phyloP scores from a whole-genome alignment of 129 eudicot species.

The Silybum marianum region DNA sequence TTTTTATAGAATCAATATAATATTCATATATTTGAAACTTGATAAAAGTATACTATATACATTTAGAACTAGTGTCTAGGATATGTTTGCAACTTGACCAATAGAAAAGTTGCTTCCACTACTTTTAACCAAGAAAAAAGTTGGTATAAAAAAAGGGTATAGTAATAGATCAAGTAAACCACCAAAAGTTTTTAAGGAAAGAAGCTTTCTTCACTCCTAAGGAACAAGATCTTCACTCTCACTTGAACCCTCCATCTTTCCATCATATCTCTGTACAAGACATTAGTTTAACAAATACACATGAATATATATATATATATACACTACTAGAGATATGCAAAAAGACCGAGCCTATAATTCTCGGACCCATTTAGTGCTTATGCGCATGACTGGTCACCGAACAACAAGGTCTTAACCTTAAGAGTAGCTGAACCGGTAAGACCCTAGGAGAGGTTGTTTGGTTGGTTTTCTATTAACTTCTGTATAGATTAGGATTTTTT shows the following conservation, averaged over 20 bases:
- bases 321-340: background rate
- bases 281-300: background rate
- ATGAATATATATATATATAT: background rate
- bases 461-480: too few species aligned
- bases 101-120: background rate
- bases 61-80: background rate
- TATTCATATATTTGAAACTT: background rate
- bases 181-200: too few species aligned
- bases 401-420: too few species aligned
- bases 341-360: background rate
- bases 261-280: constrained; percentile 37
- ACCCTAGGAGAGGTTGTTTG: too few species aligned
- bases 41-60: background rate
- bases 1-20: background rate
- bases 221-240: constrained; percentile 32
- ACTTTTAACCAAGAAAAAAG: background rate
- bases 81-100: background rate
- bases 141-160: background rate
- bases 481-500: too few species aligned
- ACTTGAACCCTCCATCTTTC: constrained; percentile 29
- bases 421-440: too few species aligned
- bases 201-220: constrained; percentile 17
- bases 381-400: background rate
- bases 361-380: background rate
- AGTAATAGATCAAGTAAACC: background rate